Evolutionary conservation across 768 basidiomycete genomes (phyloP).

Genomic region (Solioccasus polychromus): DNA sequence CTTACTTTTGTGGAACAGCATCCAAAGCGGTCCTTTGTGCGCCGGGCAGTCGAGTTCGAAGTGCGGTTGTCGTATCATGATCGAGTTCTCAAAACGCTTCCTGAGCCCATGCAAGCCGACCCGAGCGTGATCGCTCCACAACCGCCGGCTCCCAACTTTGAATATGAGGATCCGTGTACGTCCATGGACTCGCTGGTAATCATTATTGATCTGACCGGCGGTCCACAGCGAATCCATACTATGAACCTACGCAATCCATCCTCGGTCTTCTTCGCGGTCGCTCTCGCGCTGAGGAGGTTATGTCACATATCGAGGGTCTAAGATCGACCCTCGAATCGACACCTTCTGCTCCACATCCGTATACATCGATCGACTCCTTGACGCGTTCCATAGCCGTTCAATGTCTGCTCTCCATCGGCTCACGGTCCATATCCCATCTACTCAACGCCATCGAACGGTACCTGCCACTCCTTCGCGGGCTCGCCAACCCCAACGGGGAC

Average conservation of each 20-base stretch:
- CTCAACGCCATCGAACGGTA: conserved; percentile 97
- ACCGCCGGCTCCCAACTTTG: conserved; percentile 76
- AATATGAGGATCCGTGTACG: conserved; percentile 79
- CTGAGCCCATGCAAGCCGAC: conserved; percentile 73
- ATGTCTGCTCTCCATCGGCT: conserved; percentile 86
- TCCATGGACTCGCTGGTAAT: not conserved
- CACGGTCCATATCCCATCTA: conserved; percentile 95
- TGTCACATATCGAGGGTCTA: conserved; percentile 67
- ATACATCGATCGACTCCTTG: conserved; percentile 59
- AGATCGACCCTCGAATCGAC: conserved; percentile 59
- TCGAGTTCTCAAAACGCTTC: conserved; percentile 84
- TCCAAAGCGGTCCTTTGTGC: conserved; percentile 86
- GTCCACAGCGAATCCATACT: conserved; percentile 64
- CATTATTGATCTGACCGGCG: not conserved
- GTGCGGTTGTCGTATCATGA: conserved; percentile 92
- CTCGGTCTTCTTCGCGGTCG: conserved; percentile 80
- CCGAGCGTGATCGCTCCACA: conserved; percentile 61
- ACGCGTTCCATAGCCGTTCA: conserved; percentile 82
- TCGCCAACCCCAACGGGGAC: conserved; percentile 41
- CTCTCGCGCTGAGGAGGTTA: conserved; percentile 76
- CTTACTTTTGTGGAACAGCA: conserved; percentile 69
- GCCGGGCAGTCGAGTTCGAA: conserved; percentile 83
- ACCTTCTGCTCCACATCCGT: conserved; percentile 49
- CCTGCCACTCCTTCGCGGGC: conserved; percentile 66
- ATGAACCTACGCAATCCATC: conserved; percentile 76